Conservation (phyloP, 805 yeast species). For the Middelhovenomyces tepae region DNA sequence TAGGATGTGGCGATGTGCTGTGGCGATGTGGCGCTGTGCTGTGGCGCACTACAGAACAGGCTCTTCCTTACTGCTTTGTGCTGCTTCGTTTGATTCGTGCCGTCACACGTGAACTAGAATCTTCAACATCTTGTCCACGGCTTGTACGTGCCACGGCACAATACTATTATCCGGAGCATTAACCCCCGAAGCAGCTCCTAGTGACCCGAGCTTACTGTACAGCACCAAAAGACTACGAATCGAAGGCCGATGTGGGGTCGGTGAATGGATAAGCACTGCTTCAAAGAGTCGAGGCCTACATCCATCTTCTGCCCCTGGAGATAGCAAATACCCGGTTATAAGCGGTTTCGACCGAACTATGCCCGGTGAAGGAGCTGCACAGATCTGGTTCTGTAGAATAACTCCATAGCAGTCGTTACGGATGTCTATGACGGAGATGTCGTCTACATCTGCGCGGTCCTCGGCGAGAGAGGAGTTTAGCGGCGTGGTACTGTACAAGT, state of each 20-base stretch:
- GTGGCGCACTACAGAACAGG: too few species aligned
- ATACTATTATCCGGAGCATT: constrained; percentile 20
- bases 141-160: constrained; percentile 34
- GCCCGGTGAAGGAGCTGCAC: constrained; percentile 7
- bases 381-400: constrained; percentile 16
- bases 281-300: constrained; percentile 11
- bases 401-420: constrained; percentile 25
- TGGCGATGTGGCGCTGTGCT: too few species aligned
- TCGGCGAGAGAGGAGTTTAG: constrained; percentile 4
- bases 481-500: too few species aligned
- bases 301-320: constrained; percentile 10
- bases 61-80: too few species aligned
- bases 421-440: constrained; percentile 22
- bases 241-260: constrained; percentile 16
- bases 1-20: too few species aligned
- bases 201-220: constrained; percentile 29
- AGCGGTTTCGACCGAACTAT: constrained; percentile 8
- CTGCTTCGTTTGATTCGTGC: too few species aligned
- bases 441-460: constrained; percentile 13
- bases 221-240: constrained; percentile 29
- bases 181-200: constrained; percentile 29
- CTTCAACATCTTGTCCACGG: constrained; percentile 27
- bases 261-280: constrained; percentile 19
- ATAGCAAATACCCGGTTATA: constrained; percentile 18
- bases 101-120: too few species aligned